Base-by-base conservation (phyloP, 2,329 filamentous ascomycete genomes). In the Paecilomyces sp. region DNA sequence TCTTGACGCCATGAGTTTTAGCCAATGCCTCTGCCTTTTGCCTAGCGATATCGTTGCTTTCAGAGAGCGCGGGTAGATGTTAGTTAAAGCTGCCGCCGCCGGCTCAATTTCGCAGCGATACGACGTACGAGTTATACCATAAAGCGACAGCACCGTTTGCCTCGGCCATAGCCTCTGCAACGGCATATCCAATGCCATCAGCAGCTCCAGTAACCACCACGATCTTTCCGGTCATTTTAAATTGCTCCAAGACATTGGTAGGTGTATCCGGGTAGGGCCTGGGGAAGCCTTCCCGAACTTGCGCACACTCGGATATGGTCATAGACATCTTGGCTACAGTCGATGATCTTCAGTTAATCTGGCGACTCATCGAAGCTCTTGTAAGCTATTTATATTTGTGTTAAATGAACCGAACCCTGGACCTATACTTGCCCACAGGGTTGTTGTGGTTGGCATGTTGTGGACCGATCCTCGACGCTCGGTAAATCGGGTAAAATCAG, bases 41-140 rank as follows among this genome's bases (percentile, higher is more conserved):
- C 41, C 79, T 59, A 0, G 79, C 78, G 6, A 58, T 64, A 6
- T 71, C 61, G 50, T 73, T 73, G 24, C 73, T 74, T 7, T 22
- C 15, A n/a, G 15, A 8, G 15, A 47, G 13, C 4, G 36, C n/a
- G 31, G 11, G 31, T 47, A 47, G 15, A 47, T 18, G 15, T n/a
- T n/a, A 47, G 15, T 3, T 41, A n/a, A 15, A n/a, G 3, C 36
- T 41, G 36, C 13, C 13, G 3, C n/a, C 6, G 36, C 18, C 36
- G n/a, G 31, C 31, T 3, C 31, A 47, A 47, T 18, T 18, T n/a
- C 0, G n/a, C 36, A 47, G 15, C 7, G 36, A 47, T 8, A 47
- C 31, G 31, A 18, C 36, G 4, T n/a, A 47, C 36, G 36, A 47
- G 36, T 47, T 47, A 47, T 47, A 47, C 36, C 36, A 47, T 18